Conservation (phyloP, 1,284 basidiomycete species). For the Ustanciosporium gigantosporum region DNA sequence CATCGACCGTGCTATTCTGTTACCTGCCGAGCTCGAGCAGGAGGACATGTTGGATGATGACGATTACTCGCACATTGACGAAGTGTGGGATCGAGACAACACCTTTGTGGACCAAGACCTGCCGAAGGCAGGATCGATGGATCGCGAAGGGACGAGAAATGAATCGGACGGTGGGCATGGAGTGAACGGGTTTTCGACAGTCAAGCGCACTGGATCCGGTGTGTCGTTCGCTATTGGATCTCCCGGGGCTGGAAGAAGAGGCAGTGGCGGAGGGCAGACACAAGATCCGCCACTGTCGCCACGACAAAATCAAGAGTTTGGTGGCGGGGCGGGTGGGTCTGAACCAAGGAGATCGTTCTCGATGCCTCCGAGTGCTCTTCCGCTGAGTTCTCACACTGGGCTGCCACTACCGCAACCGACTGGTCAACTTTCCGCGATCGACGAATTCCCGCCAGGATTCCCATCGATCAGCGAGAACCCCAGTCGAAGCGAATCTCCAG, state of each 20-base stretch:
- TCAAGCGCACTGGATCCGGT: slow-evolving; percentile 12
- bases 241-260: slow-evolving; percentile 2
- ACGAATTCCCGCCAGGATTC: slow-evolving; percentile 17
- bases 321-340: too few species aligned
- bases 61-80: slow-evolving; percentile 23
- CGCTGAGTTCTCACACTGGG: background rate
- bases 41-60: slow-evolving; percentile 45
- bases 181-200: too few species aligned
- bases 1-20: slow-evolving; percentile 75
- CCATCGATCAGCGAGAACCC: slow-evolving; percentile 17
- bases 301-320: slow-evolving; percentile 9
- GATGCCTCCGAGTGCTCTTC: slow-evolving; percentile 19
- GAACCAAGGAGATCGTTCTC: slow-evolving; percentile 23
- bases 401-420: slow-evolving; percentile 1
- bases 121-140: too few species aligned
- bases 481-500: slow-evolving; percentile 12
- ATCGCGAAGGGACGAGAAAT: too few species aligned
- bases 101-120: too few species aligned
- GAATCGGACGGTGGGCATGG: too few species aligned
- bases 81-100: slow-evolving; percentile 24
- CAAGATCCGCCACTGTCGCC: slow-evolving; percentile 9
- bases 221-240: slow-evolving; percentile 26
- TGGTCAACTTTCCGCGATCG: slow-evolving; percentile 28
- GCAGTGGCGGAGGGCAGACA: slow-evolving; percentile 10
- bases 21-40: slow-evolving; percentile 57